phyloP scores from a whole-genome alignment of 1,284 basidiomycete species.

The Microstroma glucosiphilum region DNA sequence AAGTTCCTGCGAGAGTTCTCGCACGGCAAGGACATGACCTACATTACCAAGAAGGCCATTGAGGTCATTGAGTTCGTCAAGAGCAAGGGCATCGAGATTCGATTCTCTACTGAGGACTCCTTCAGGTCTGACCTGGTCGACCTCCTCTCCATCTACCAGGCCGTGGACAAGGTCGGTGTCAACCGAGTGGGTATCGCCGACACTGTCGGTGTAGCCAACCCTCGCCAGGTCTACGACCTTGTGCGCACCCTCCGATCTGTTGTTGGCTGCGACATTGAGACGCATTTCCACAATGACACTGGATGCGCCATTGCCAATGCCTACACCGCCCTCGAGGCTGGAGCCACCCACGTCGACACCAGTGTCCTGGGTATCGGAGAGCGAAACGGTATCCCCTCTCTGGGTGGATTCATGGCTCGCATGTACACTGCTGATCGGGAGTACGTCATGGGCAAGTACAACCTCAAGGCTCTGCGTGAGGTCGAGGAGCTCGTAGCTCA shows the following conservation, averaged over 20 bases:
- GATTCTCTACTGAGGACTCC: conserved; percentile 98
- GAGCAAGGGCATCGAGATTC: conserved; percentile 98
- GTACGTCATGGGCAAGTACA: conserved; percentile 99
- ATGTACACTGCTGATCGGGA: conserved; percentile 79
- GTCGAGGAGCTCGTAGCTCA: conserved; percentile 98
- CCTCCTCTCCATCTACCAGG: conserved; percentile 96
- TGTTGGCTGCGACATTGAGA: conserved; percentile 70
- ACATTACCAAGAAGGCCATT: conserved; percentile 94
- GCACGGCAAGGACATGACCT: conserved; percentile 99
- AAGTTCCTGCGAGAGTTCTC: conserved; percentile 99
- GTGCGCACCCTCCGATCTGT: conserved; percentile 93
- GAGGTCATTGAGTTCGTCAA: conserved; percentile 99
- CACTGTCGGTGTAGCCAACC: conserved; percentile 98
- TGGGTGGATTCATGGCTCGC: conserved; percentile 93
- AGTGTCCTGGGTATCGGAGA: conserved; percentile 92
- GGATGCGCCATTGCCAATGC: conserved; percentile 91
- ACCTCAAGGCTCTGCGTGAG: conserved; percentile 91
- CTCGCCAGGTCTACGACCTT: conserved; percentile 96
- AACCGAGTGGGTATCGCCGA: conserved; percentile 99
- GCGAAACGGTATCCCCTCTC: conserved; percentile 96
- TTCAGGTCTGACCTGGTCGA: conserved; percentile 99
- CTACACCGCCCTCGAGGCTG: conserved; percentile 95
- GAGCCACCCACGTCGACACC: conserved; percentile 91
- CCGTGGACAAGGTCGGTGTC: conserved; percentile 98
- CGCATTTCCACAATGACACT: conserved; percentile 98